Evolutionary conservation across 2,329 filamentous ascomycete species (phyloP), one percentile per base, ranked within the genome.

Genomic region (Mollisiaceae sp.): DNA sequence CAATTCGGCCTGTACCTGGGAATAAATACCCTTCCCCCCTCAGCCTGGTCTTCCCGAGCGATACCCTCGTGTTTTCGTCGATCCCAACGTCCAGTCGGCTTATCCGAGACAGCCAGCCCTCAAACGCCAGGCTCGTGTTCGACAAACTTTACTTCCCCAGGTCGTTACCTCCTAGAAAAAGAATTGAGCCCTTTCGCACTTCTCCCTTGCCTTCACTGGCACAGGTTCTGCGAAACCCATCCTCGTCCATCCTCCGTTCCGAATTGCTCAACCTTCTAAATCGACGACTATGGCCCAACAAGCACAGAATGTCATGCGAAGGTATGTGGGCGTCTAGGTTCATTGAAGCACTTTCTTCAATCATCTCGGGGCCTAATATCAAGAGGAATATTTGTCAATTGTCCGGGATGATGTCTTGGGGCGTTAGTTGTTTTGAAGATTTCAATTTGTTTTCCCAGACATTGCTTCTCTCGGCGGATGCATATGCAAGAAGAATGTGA

Each of bases 271-370:
- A 63, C 52, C 63, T 54, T 62, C 57, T 64, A 38, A 66, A 63
- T 59, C 63, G 18, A 64, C 66, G 61, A 66, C 24, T 58, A 77
- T 77, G 75, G 71, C 75, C 57, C 74, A 77, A 72, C 73, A 72
- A 69, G 70, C 71, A 50, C 77, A 77, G 65, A 81, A 81, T 77
- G 79, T 81, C 65, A 81, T 81, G 75, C 78, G 79, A 75, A 81
- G 79, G 79, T 77, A 72, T 63, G 75, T 74, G 55, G 56, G 60
- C 32, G 50, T 11, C 27, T 18, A 32, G 4, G 15, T 32, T 35
- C 43, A 35, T 27, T 54, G 5, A 12, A 54, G 18, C 32, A 4
- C 4, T 54, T 54, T 15, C 50, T 18, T 54, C 50, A 2, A 9
- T 22, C 45, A 50, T 24, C 2, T 35, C 12, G 3, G 3, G 11